These are phyloP conservation scores for Suhomyces atakaporum DNA, from an alignment of 1,139 yeast genomes.

Conservation along the genomic window DNA sequence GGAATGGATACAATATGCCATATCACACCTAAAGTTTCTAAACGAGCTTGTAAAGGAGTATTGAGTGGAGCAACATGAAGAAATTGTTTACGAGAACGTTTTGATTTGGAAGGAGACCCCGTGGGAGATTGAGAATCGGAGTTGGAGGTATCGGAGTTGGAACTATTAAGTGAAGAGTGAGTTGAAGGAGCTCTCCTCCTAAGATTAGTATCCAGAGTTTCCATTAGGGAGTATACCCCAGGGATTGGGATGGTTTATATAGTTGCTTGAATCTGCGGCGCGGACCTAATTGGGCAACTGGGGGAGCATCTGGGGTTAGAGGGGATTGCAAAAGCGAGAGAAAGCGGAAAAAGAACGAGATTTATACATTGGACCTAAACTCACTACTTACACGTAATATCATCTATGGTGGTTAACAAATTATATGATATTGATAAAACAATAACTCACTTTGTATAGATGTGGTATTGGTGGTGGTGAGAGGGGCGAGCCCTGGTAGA, in stretches of 20 bases:
- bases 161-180: neutral
- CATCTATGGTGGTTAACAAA: no score
- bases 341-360: neutral
- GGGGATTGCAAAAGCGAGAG: neutral
- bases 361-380: no score
- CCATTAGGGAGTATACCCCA: neutral
- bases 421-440: no score
- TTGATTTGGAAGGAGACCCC: no score
- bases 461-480: no score
- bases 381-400: no score
- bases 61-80: constrained; percentile 52
- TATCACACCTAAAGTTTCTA: constrained; percentile 71
- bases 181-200: constrained; percentile 1
- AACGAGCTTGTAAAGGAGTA: constrained; percentile 58
- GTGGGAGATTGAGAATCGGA: no score
- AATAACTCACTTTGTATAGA: no score
- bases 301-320: neutral
- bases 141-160: neutral
- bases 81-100: no score
- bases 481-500: no score
- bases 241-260: constrained; percentile 3
- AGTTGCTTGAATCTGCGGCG: constrained; percentile 5
- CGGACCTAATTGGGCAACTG: constrained; percentile 1
- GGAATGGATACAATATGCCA: constrained; percentile 82
- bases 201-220: constrained; percentile 2